Conservation (phyloP, 768 basidiomycete genomes). For the Serendipita sp. region DNA sequence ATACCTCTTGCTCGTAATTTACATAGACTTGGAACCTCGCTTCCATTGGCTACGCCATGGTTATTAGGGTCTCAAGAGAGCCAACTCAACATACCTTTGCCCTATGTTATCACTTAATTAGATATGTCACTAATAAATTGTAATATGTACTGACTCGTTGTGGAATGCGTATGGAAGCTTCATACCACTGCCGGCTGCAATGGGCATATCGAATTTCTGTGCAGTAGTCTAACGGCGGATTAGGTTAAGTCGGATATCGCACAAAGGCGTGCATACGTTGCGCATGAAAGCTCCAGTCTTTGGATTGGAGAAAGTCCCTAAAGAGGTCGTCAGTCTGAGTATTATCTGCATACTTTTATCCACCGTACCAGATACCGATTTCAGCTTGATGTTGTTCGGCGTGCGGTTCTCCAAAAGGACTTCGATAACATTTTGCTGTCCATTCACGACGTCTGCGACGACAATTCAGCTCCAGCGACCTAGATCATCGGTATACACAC, state of each 20-base stretch:
- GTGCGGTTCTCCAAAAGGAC: neutral
- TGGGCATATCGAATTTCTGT: neutral
- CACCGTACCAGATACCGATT: neutral
- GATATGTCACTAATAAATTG: too few species aligned
- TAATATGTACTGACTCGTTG: neutral
- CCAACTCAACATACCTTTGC: neutral
- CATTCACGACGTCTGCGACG: conserved; percentile 2
- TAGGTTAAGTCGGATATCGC: neutral
- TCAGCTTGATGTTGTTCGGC: neutral
- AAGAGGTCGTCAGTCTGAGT: neutral
- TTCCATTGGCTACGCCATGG: neutral
- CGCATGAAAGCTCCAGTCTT: neutral
- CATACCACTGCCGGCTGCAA: neutral
- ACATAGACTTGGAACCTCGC: neutral
- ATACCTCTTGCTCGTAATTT: neutral
- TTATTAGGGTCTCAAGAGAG: neutral
- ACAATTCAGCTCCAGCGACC: neutral
- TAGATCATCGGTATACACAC: neutral
- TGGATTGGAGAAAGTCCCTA: neutral
- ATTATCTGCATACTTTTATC: neutral
- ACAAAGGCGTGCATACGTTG: neutral
- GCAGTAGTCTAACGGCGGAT: neutral
- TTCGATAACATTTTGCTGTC: neutral
- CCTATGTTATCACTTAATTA: too few species aligned
- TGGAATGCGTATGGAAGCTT: conserved; percentile 1